Conservation (phyloP, 768 basidiomycete genomes). For the Amanita inopinata region DNA sequence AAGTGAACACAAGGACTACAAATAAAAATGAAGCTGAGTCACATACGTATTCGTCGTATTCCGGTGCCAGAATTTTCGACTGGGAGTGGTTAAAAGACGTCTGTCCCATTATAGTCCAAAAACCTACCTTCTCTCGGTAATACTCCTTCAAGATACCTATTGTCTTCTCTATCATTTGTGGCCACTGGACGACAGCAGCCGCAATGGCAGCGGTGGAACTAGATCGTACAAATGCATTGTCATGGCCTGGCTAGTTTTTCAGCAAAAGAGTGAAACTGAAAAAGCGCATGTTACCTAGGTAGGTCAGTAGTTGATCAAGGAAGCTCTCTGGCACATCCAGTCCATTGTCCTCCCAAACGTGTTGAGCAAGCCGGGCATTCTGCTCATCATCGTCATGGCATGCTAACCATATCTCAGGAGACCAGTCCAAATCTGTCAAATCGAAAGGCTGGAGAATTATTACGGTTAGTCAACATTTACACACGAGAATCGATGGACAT, state of each 20-base stretch:
- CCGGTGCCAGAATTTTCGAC: slow-evolving; percentile 82
- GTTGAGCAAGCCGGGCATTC: slow-evolving; percentile 70
- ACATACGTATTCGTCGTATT: slow-evolving; percentile 87
- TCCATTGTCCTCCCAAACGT: slow-evolving; percentile 94
- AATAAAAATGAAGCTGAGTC: not conserved
- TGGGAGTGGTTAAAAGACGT: slow-evolving; percentile 16
- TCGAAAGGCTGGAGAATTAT: slow-evolving; percentile 65
- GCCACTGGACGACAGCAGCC: slow-evolving; percentile 66
- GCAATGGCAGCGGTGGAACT: slow-evolving; percentile 66
- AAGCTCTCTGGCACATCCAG: slow-evolving; percentile 71
- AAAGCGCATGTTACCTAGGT: slow-evolving; percentile 57
- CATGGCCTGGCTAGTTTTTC: no score
- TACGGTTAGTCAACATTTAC: slow-evolving; percentile 2
- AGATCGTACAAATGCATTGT: slow-evolving; percentile 70
- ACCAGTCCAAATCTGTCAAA: slow-evolving; percentile 91
- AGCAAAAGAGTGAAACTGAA: no score
- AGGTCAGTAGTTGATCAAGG: slow-evolving; percentile 46
- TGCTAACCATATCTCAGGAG: slow-evolving; percentile 78
- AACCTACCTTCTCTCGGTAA: slow-evolving; percentile 73
- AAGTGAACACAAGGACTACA: slow-evolving; percentile 4
- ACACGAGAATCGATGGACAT: not conserved
- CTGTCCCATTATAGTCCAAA: not conserved
- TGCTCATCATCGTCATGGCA: slow-evolving; percentile 83
- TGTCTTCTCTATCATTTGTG: slow-evolving; percentile 38
- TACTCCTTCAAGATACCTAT: slow-evolving; percentile 51